phyloP scores from a whole-genome alignment of 2,329 filamentous ascomycete species.

The Colletotrichum agaves region DNA sequence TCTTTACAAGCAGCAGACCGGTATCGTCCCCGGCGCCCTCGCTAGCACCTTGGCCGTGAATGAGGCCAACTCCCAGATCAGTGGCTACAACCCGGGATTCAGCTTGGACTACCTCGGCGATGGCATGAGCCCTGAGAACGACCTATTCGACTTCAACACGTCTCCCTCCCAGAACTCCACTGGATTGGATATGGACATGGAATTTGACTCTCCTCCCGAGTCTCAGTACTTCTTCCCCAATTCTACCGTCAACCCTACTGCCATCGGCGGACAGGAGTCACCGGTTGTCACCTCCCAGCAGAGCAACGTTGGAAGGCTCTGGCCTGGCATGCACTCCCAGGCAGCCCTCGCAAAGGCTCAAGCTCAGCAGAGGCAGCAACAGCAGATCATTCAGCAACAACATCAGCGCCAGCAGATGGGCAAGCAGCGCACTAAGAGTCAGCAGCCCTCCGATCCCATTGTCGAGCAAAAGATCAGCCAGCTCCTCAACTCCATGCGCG shows the following conservation, averaged over 20 bases:
- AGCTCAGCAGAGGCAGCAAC: constrained; percentile 72
- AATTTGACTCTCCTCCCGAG: constrained; percentile 57
- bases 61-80: constrained; percentile 65
- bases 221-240: constrained; percentile 73
- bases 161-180: constrained; percentile 71
- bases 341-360: constrained; percentile 82
- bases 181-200: constrained; percentile 75
- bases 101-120: constrained; percentile 62
- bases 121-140: constrained; percentile 69
- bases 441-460: constrained; percentile 71
- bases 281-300: constrained; percentile 59
- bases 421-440: constrained; percentile 61
- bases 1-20: constrained; percentile 94
- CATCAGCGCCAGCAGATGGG: constrained; percentile 59
- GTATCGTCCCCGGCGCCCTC: constrained; percentile 85
- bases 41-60: constrained; percentile 84
- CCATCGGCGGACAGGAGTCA: constrained; percentile 71
- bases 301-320: constrained; percentile 77
- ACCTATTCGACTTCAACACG: constrained; percentile 79
- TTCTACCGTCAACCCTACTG: constrained; percentile 75
- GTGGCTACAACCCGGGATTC: constrained; percentile 62
- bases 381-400: constrained; percentile 59
- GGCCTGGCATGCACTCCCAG: constrained; percentile 94
- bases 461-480: constrained; percentile 95
- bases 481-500: constrained; percentile 90